These are phyloP conservation scores for Cyamopsis tetragonoloba DNA, from an alignment of 306 rosid species.

Conservation along the genomic window DNA sequence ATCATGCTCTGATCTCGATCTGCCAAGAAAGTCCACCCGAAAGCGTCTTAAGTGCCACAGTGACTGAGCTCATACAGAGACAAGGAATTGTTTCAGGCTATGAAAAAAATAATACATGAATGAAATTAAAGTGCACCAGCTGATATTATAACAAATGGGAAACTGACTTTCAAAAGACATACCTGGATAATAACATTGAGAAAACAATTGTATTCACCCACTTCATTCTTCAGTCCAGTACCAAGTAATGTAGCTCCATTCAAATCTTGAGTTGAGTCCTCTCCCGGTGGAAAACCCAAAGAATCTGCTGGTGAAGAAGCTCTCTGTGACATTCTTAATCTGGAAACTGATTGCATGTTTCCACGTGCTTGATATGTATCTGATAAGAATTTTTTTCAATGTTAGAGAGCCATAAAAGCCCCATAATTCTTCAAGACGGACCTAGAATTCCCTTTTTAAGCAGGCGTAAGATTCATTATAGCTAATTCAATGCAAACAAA, in stretches of 20 bases:
- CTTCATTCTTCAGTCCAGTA: constrained; percentile 92
- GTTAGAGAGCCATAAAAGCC: constrained; percentile 27
- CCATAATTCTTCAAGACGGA: constrained; percentile 9
- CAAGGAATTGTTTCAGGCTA: constrained; percentile 28
- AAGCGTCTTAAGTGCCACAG: constrained; percentile 86
- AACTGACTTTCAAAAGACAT: constrained; percentile 16
- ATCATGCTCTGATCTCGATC: constrained; percentile 71
- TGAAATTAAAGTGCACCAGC: not conserved
- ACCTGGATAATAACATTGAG: constrained; percentile 98
- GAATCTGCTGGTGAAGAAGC: constrained; percentile 45
- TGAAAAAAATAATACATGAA: constrained; percentile 9
- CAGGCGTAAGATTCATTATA: not conserved
- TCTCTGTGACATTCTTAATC: constrained; percentile 36
- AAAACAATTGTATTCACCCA: constrained; percentile 99
- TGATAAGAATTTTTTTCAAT: constrained; percentile 39
- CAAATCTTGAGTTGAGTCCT: constrained; percentile 28
- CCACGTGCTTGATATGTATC: constrained; percentile 68
- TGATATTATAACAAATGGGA: constrained; percentile 14
- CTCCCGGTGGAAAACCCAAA: constrained; percentile 37
- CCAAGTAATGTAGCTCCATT: constrained; percentile 52
- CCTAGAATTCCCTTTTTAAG: not conserved
- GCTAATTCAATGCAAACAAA: constrained; percentile 9
- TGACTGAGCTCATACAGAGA: constrained; percentile 57
- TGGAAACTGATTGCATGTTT: constrained; percentile 45
- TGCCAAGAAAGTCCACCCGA: constrained; percentile 72